phyloP scores from a whole-genome alignment of 208 protist species.

The Trypanosoma scelopori region DNA sequence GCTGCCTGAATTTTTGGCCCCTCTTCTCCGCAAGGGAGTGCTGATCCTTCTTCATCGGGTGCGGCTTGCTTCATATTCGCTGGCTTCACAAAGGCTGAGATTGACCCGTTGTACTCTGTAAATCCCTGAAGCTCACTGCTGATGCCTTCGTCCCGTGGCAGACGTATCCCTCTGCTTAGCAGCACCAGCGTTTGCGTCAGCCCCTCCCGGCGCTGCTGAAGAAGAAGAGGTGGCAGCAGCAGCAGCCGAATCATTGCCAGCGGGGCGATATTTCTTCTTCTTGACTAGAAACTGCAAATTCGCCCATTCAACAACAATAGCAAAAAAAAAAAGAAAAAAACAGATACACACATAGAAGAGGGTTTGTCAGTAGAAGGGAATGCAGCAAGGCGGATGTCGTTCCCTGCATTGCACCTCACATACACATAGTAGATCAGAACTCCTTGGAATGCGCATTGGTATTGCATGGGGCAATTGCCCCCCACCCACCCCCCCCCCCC shows the following conservation, averaged over 20 bases:
- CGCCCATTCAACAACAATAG: neutral
- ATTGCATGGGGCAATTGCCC: too few species aligned
- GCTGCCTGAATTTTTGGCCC: conserved; percentile 45
- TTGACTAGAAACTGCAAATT: neutral
- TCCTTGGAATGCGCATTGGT: neutral
- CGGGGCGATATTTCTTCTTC: neutral
- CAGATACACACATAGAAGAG: too few species aligned
- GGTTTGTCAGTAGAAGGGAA: too few species aligned
- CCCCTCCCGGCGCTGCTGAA: neutral
- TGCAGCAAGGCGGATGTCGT: too few species aligned
- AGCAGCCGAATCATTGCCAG: conserved; percentile 3
- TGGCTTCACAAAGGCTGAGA: conserved; percentile 78
- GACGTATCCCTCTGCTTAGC: conserved; percentile 27
- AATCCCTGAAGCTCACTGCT: conserved; percentile 66
- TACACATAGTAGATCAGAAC: too few species aligned
- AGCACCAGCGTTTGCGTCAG: conserved; percentile 6
- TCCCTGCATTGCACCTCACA: too few species aligned
- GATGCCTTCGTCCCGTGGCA: conserved; percentile 55
- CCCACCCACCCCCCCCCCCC: too few species aligned
- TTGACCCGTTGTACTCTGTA: conserved; percentile 75
- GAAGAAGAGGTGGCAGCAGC: neutral
- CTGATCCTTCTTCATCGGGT: conserved; percentile 12
- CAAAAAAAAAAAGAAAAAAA: conserved; percentile 2
- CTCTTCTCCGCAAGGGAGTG: conserved; percentile 63
- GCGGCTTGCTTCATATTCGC: conserved; percentile 34